phyloP scores from a whole-genome alignment of 371 early-diverging fungal genomes.

The Funneliformis caledonium region DNA sequence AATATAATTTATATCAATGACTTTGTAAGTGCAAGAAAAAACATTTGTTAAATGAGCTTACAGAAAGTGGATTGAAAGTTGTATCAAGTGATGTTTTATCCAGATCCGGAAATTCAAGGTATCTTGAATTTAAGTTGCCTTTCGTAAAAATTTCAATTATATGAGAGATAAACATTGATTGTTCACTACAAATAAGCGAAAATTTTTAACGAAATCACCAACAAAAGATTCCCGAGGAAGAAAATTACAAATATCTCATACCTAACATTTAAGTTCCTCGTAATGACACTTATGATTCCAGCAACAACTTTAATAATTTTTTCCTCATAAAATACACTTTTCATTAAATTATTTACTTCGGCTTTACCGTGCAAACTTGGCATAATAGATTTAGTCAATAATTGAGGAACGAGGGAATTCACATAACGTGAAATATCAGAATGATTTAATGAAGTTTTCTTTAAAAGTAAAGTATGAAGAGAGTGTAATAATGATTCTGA shows the following conservation, averaged over 20 bases:
- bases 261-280: constrained; percentile 54
- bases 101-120: background rate
- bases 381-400: constrained; percentile 53
- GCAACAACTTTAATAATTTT: constrained; percentile 46
- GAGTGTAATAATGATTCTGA: constrained; percentile 53
- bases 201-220: background rate
- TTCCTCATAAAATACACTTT: constrained; percentile 47
- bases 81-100: background rate
- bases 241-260: constrained; percentile 43
- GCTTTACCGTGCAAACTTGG: constrained; percentile 49
- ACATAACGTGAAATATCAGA: constrained; percentile 55
- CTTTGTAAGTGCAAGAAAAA: background rate
- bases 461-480: constrained; percentile 51
- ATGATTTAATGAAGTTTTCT: constrained; percentile 52
- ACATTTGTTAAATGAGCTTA: background rate
- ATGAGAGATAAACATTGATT: constrained; percentile 54
- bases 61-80: constrained; percentile 13
- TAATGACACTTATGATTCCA: constrained; percentile 54
- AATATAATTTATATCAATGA: background rate
- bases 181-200: constrained; percentile 46
- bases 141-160: constrained; percentile 56
- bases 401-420: constrained; percentile 51
- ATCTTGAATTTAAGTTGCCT: constrained; percentile 46
- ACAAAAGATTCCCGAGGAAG: background rate
- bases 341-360: constrained; percentile 2